Base-by-base conservation (phyloP, 2,329 filamentous ascomycete species). In the Rachicladosporium sp. region DNA sequence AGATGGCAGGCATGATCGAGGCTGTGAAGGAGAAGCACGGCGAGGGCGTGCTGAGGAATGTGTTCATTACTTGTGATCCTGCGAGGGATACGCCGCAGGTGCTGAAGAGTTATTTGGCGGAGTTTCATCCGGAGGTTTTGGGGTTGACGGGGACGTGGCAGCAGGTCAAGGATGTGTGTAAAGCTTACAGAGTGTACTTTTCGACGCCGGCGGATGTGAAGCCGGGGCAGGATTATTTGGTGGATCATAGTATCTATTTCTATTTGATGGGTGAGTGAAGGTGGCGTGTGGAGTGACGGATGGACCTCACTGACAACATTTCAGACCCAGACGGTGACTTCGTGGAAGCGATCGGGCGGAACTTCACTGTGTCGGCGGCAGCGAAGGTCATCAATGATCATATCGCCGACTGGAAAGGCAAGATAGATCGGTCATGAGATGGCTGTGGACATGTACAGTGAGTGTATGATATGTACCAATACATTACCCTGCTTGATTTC, bases 181-280 rank as follows among this genome's bases (percentile, higher is more conserved):
- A 94, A 69, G 81, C 81, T 50, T 98, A 96, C 63, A 74, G 91
- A 12, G 91, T 98, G 40, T 98, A 98, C 67, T 98, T 98, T 56
- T 91, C 83, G 57, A 98, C 91, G 35, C 91, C 91, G 29, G 71
- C 76, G 52, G 74, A 87, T 47, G 84, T 96, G 41, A 82, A 88
- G 69, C 82, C 87, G 1, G 91, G 89, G 1, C 83, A 95, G 69
- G 91, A 98, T 63, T 98, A 98, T 60, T 64, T 98, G 52, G 91
- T 98, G 9, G 91, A 98, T 62, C 91, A 98, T 67, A 95, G 87
- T 62, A 98, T 98, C 52, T 98, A 98, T 70, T 98, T 98, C 56
- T 98, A 98, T 63, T 67, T 98, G 50, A 98, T 98, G 91, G 75
- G 74, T 78, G 59, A 62, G 72, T 12, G 10, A 35, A 23, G 4